phyloP scores from a whole-genome alignment of 2,329 filamentous ascomycete genomes.

The Colletotrichum sp. region DNA sequence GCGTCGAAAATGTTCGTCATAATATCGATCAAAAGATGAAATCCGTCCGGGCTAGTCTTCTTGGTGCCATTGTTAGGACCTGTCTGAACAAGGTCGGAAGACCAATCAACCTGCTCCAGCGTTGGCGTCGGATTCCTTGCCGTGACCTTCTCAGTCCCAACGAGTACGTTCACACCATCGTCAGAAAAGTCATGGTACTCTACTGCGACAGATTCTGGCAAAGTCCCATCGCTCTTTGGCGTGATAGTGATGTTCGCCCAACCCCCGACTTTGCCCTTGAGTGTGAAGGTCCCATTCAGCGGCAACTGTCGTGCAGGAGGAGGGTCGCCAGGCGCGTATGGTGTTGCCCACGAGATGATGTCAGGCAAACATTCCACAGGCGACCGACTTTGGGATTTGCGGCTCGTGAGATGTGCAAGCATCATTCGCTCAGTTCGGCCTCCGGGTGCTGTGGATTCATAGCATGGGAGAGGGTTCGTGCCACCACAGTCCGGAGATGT shows the following conservation, averaged over 20 bases:
- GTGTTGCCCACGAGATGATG: neutral
- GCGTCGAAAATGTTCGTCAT: slow-evolving; percentile 43
- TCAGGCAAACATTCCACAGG: neutral
- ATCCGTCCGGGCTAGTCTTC: slow-evolving; percentile 40
- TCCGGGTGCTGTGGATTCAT: slow-evolving; percentile 38
- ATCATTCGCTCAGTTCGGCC: slow-evolving; percentile 41
- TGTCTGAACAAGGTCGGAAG: slow-evolving; percentile 39
- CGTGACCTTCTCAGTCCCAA: slow-evolving; percentile 40
- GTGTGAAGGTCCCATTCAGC: slow-evolving; percentile 21
- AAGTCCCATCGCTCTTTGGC: neutral
- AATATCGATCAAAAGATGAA: slow-evolving; percentile 43
- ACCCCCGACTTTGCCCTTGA: slow-evolving; percentile 21
- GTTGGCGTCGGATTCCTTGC: slow-evolving; percentile 24
- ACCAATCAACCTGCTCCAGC: slow-evolving; percentile 38
- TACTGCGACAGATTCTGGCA: slow-evolving; percentile 32
- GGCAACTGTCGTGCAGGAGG: neutral
- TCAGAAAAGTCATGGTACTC: slow-evolving; percentile 42
- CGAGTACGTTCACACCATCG: slow-evolving; percentile 33
- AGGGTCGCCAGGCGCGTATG: neutral
- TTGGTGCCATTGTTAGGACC: slow-evolving; percentile 37
- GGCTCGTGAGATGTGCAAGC: slow-evolving; percentile 38
- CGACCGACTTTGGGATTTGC: slow-evolving; percentile 30
- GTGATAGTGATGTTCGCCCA: slow-evolving; percentile 25
- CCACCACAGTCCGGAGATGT: slow-evolving; percentile 43
- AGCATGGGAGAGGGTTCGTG: slow-evolving; percentile 41